phyloP scores from a whole-genome alignment of 495 filamentous ascomycete genomes.

The Penicillium verhagenii region DNA sequence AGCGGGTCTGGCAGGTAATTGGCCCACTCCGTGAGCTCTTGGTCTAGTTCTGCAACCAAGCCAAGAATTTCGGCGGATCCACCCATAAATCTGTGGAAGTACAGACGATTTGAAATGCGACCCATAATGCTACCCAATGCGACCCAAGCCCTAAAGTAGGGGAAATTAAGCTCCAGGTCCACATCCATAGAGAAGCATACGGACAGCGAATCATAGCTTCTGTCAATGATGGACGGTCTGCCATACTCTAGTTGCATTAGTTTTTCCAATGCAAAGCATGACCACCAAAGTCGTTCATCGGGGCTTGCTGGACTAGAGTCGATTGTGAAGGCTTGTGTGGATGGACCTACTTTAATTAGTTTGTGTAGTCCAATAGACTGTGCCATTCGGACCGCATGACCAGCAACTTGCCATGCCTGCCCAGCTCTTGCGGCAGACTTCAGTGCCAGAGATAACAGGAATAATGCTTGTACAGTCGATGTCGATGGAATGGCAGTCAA shows the following conservation, averaged over 20 bases:
- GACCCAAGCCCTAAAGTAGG: slow-evolving; percentile 1
- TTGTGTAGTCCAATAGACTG: neutral
- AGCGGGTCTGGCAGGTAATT: neutral
- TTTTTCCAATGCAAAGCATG: neutral
- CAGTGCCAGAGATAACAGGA: neutral
- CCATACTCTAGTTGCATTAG: slow-evolving; percentile 1
- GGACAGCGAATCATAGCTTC: neutral
- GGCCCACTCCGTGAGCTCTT: neutral
- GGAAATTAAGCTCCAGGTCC: neutral
- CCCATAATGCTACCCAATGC: slow-evolving; percentile 6
- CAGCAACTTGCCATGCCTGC: neutral
- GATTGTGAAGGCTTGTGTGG: neutral
- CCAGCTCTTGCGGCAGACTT: neutral
- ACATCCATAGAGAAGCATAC: neutral
- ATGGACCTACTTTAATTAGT: neutral
- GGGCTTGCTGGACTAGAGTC: neutral
- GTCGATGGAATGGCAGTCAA: neutral
- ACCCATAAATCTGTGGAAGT: slow-evolving; percentile 6
- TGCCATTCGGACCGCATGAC: neutral
- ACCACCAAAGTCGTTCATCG: slow-evolving; percentile 1
- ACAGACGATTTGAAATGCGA: slow-evolving; percentile 2
- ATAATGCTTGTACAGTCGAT: neutral
- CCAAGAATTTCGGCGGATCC: slow-evolving; percentile 9
- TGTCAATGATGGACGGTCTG: slow-evolving; percentile 1
- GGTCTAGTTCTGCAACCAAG: neutral